Conservation (phyloP, 192 early-diverging fungal genomes). For the Backusella tuberculispora region DNA sequence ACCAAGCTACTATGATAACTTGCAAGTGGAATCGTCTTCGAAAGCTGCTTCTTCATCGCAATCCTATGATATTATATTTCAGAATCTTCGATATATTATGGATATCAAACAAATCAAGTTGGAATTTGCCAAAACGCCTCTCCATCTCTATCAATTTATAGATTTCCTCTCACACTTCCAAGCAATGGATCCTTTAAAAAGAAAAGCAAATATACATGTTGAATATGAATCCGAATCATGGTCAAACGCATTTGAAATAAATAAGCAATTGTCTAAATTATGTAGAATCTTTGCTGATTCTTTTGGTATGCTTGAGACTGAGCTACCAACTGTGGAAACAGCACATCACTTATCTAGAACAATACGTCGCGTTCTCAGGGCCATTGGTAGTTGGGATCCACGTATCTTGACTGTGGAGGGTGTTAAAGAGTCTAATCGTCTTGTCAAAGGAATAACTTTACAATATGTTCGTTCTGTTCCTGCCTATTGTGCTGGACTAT, state of each 20-base stretch:
- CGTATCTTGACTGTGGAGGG: not conserved
- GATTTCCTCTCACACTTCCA: conserved; percentile 87
- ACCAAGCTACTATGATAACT: conserved; percentile 30
- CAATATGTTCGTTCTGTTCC: conserved; percentile 44
- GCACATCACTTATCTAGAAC: conserved; percentile 22
- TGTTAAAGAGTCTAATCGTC: not conserved
- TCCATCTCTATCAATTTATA: conserved; percentile 71
- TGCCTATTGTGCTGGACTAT: conserved; percentile 42
- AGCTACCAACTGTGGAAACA: not conserved
- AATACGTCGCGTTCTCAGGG: conserved; percentile 20
- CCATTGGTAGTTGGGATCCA: conserved; percentile 21
- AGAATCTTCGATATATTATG: conserved; percentile 78
- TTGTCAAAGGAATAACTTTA: conserved; percentile 24
- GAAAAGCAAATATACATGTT: conserved; percentile 78
- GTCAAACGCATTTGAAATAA: conserved; percentile 88
- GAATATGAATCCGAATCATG: conserved; percentile 93
- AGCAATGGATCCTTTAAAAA: conserved; percentile 89
- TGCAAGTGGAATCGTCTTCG: conserved; percentile 67
- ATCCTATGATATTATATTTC: conserved; percentile 80
- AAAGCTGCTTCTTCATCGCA: conserved; percentile 64
- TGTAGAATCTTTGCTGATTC: conserved; percentile 76
- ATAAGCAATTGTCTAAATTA: conserved; percentile 74
- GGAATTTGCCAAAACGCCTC: conserved; percentile 56
- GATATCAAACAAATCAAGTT: conserved; percentile 59
- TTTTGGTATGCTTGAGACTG: conserved; percentile 29